Evolutionary conservation across 352 stramenopile species (phyloP), one percentile per base, ranked within the genome.

Genomic region (Aphanomyces invadans): DNA sequence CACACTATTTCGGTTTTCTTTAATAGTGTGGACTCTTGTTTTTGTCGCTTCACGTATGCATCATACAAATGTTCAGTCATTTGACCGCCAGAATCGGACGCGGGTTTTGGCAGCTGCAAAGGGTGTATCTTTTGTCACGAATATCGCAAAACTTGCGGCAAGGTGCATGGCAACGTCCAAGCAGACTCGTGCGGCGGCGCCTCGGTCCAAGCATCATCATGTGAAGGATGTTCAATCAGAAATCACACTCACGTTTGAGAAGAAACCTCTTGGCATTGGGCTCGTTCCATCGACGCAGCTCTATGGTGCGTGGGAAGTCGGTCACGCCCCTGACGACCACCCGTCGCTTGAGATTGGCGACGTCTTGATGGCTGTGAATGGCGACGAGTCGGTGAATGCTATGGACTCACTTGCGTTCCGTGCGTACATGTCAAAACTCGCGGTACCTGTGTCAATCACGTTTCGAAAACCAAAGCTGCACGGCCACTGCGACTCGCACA

Each of bases 281-380:
- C 80, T 91, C 67, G 80, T 91, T 67, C 83, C 83, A 19, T 88
- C 78, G 65, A 88, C 83, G 62, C 83, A 89, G 63, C 76, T 91
- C 44, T 91, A 91, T 65, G 83, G 83, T 1, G 76, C 79, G 19
- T 91, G 83, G 83, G 83, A 91, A 56, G 78, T 89, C 65, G 87
- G 78, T 25, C 62, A 49, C 4, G 57, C 71, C 28, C 59, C 70
- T 0, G 12, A 49, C 19, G 39, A 25, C 19, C n/a, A 38, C 7
- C 38, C 42, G 52, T 3, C 21, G 21, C 19, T 48, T 55, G 36
- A 70, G 25, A 39, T 59, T 15, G 83, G 83, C 7, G 80, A 91
- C 68, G 81, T 91, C 25, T 36, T 91, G 2, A 76, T 91, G 44
- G 83, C 83, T 4, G 53, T 89, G 15, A 89, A 91, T 73, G 78